Percentiles rank a stretch among this genome's conserved stretches.
Evolutionary conservation across 2,329 filamentous ascomycete species (phyloP).

Genomic region (Ascochyta fabae): DNA sequence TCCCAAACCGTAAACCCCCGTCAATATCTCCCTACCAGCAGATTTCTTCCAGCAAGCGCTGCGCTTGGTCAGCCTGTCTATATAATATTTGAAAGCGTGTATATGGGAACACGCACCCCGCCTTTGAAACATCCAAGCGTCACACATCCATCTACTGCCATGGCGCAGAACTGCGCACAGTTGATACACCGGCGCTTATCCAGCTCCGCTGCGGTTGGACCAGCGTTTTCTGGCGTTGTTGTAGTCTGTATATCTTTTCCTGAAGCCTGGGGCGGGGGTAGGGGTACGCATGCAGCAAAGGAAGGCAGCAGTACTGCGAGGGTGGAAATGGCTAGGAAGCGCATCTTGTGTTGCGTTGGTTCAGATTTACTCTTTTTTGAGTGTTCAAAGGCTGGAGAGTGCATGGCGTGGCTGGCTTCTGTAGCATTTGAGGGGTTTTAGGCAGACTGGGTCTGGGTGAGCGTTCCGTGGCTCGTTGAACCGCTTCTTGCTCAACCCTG

Average conservation of each 20-base stretch:
- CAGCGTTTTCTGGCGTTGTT: not conserved
- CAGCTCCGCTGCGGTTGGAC: too few relatives aligned
- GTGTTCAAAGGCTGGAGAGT: not conserved
- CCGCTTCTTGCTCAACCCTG: too few relatives aligned
- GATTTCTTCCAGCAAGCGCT: too few relatives aligned
- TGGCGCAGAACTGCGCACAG: not conserved
- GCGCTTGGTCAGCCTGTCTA: too few relatives aligned
- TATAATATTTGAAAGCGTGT: too few relatives aligned
- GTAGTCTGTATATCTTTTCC: not conserved
- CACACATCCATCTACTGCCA: not conserved
- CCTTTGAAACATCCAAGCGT: not conserved
- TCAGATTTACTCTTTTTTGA: not conserved
- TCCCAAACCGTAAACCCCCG: too few relatives aligned
- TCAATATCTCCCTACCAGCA: too few relatives aligned
- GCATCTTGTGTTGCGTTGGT: not conserved
- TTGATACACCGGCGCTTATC: not conserved
- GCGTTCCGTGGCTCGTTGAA: too few relatives aligned
- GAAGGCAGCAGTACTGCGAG: not conserved
- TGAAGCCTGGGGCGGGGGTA: not conserved
- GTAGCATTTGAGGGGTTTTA: too few relatives aligned
- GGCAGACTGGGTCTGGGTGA: too few relatives aligned
- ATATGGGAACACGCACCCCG: not conserved
- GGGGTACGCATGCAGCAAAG: not conserved
- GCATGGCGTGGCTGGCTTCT: too few relatives aligned
- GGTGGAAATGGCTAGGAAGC: not conserved